A percentile compares a stretch with the other conserved stretches of the same genome.
Evolutionary conservation across 768 basidiomycete species (phyloP).

Genomic region (Tricholoma furcatifolium): DNA sequence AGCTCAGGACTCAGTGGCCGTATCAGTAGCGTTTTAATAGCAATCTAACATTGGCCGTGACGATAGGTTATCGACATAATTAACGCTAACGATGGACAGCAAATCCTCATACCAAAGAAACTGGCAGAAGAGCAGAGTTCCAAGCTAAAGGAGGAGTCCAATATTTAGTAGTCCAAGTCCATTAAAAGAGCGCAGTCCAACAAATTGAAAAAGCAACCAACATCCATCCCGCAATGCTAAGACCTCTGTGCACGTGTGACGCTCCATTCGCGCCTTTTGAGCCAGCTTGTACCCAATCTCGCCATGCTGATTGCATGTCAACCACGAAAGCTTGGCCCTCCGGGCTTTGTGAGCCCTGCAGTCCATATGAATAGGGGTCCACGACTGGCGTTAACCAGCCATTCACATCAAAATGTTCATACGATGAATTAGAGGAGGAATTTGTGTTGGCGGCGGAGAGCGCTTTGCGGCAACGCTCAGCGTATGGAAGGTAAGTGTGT

Average conservation of each 20-base stretch:
- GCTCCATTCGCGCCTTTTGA: slow-evolving; percentile 48
- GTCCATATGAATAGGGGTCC: slow-evolving; percentile 57
- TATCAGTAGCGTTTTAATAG: no score
- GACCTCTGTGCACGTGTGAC: background rate
- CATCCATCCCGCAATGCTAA: background rate
- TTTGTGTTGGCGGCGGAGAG: slow-evolving; percentile 23
- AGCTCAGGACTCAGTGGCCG: no score
- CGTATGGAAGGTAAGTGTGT: slow-evolving; percentile 50
- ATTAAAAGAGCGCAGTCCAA: slow-evolving; percentile 5
- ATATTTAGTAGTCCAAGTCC: background rate
- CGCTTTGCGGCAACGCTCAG: slow-evolving; percentile 53
- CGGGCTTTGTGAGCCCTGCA: slow-evolving; percentile 54
- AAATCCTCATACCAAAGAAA: no score
- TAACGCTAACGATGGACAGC: no score
- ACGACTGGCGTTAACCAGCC: slow-evolving; percentile 78
- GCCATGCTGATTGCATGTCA: slow-evolving; percentile 70
- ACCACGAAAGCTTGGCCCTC: slow-evolving; percentile 83
- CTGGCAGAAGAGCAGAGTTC: no score
- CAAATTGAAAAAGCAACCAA: slow-evolving; percentile 1
- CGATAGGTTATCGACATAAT: no score
- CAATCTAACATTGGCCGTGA: no score
- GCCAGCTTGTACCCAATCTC: slow-evolving; percentile 67
- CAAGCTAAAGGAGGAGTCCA: no score
- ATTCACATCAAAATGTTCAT: slow-evolving; percentile 50
- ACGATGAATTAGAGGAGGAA: slow-evolving; percentile 16